A percentile compares a stretch with the other conserved stretches of the same genome.
Conservation (phyloP, 257 asterid species). For the Nicotiana obtusifolia region DNA sequence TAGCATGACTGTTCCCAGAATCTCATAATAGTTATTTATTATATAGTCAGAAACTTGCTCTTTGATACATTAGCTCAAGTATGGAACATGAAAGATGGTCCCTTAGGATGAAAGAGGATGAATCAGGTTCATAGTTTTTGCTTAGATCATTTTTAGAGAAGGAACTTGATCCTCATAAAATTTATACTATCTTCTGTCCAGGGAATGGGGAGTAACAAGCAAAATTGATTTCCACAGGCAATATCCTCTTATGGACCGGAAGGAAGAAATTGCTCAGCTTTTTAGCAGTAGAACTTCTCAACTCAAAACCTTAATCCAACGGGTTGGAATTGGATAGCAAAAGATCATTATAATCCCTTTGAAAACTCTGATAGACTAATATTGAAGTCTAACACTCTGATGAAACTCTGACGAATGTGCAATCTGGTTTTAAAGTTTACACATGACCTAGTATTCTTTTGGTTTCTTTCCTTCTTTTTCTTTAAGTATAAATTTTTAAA, state of each 20-base stretch:
- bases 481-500: not conserved
- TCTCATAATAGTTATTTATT: not conserved
- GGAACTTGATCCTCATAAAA: not conserved
- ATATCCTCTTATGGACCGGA: not conserved
- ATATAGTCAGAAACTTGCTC: not conserved
- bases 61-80: not conserved
- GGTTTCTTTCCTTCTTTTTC: not conserved
- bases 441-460: not conserved
- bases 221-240: not conserved
- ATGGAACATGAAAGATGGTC: not conserved
- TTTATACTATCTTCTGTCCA: not conserved
- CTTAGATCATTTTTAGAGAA: not conserved
- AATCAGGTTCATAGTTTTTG: not conserved
- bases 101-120: not conserved
- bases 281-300: not conserved
- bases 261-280: not conserved
- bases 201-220: not conserved
- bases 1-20: not conserved
- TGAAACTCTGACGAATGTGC: not conserved
- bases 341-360: not conserved
- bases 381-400: too few relatives aligned
- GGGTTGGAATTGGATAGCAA: not conserved
- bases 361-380: not conserved
- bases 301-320: not conserved
- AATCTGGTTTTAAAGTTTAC: not conserved